Base-by-base conservation (phyloP, 768 basidiomycete species). In the Podaxis sp. region DNA sequence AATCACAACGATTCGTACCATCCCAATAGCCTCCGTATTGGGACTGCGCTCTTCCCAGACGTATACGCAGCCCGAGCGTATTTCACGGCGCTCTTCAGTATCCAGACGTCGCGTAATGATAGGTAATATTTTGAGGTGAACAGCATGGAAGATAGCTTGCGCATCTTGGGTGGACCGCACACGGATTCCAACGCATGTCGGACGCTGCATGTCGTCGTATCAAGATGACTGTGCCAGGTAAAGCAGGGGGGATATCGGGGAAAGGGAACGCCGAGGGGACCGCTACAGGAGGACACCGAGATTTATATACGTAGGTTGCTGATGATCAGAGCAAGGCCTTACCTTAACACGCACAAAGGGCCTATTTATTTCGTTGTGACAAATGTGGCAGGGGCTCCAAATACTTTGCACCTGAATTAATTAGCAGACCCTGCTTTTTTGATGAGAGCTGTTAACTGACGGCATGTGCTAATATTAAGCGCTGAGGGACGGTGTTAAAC, bases 41-140 rank as follows among this genome's bases (percentile, higher is more conserved):
- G 87, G 81, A 4, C 87, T 86, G 60, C 91, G 81, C 72, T 93
- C 91, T 70, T 93, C 90, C 91, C 91, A 93, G 41, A 93, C 90
- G 66, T 85, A 93, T 37, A 93, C 86, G 62, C 83, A 85, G 13
- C 91, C 91, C 0, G 90, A 83, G n/a, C 76, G 66, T 55, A 93
- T 90, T 44, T 79, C 76, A 11, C 90, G 82, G 41, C 90, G 80
- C 71, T 93, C 91, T 57, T 90, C 90, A 15, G 87, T 84, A 75
- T 90, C 89, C 56, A 93, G 80, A 44, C 91, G 85, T 60, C 88
- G 83, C 26, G 84, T 76, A 55, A 92, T 84, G 77, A 91, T 89
- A 33, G 85, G 86, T 15, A 90, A 78, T 1, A 83, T 71, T 10
- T 79, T 74, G 7, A 82, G 76, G 7, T 78, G 75, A 30, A 92